A percentile compares a stretch with the other conserved stretches of the same genome.
These are phyloP conservation scores for Aureobasidium sp. DNA, from an alignment of 2,329 filamentous ascomycete genomes.

Conservation along the genomic window DNA sequence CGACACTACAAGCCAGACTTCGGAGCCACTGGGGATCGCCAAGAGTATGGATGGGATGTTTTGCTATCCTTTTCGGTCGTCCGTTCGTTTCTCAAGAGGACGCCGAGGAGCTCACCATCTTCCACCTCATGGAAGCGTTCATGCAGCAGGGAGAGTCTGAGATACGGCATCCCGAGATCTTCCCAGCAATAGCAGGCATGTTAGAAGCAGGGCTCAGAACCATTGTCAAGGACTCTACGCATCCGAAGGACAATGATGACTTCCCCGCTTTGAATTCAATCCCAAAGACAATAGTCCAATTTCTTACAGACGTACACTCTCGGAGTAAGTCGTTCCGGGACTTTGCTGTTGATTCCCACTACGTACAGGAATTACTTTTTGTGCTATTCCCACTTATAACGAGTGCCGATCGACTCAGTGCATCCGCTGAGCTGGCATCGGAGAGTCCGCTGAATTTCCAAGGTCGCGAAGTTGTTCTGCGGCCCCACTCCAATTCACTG, in stretches of 20 bases:
- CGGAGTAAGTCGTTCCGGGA: constrained; percentile 72
- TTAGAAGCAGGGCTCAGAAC: constrained; percentile 74
- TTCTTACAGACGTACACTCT: constrained; percentile 69
- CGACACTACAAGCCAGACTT: constrained; percentile 71
- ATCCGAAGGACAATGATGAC: constrained; percentile 38
- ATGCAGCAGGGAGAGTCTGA: constrained; percentile 46
- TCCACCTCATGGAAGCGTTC: constrained; percentile 66
- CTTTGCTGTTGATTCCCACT: constrained; percentile 71
- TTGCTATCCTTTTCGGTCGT: constrained; percentile 78
- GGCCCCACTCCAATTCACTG: constrained; percentile 57
- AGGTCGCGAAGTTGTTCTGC: constrained; percentile 74
- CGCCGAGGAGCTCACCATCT: constrained; percentile 63
- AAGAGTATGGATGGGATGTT: constrained; percentile 76
- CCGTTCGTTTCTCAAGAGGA: constrained; percentile 70
- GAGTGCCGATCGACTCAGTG: constrained; percentile 71
- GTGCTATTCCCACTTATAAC: constrained; percentile 84
- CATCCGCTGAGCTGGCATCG: constrained; percentile 77
- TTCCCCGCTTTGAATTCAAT: constrained; percentile 41
- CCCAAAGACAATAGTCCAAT: constrained; percentile 67
- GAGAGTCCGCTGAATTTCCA: constrained; percentile 75
- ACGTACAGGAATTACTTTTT: constrained; percentile 67
- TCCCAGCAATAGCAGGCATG: constrained; percentile 78
- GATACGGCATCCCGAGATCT: constrained; percentile 66
- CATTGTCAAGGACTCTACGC: constrained; percentile 37
- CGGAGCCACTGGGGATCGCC: constrained; percentile 84